phyloP scores from a whole-genome alignment of 2,329 filamentous ascomycete species.

The Colletotrichum plurivorum region DNA sequence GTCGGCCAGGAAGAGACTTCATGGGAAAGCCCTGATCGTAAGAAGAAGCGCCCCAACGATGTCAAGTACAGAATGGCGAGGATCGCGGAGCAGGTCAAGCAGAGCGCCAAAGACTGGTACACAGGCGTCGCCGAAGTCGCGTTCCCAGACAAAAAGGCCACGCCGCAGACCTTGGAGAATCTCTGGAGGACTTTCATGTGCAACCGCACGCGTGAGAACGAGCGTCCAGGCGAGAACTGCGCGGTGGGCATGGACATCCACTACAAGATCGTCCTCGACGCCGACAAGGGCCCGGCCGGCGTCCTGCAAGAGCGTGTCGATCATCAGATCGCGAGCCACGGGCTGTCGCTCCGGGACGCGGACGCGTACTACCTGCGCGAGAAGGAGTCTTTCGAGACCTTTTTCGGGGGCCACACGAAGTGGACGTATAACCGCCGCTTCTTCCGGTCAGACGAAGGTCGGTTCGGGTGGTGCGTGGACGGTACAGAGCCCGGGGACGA shows the following conservation, averaged over 20 bases:
- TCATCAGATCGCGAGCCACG: constrained; percentile 8
- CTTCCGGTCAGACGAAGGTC: constrained; percentile 17
- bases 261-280: not conserved
- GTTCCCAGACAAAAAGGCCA: constrained; percentile 22
- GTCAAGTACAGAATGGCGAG: not conserved
- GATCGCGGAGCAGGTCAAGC: not conserved
- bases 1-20: too few relatives aligned
- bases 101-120: constrained; percentile 1
- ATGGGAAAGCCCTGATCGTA: too few relatives aligned
- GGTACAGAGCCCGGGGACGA: constrained; percentile 4
- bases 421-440: constrained; percentile 27
- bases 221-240: not conserved
- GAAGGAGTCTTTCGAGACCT: constrained; percentile 7
- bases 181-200: constrained; percentile 33
- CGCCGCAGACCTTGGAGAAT: constrained; percentile 15
- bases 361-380: constrained; percentile 18
- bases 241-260: constrained; percentile 13
- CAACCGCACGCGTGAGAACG: constrained; percentile 22
- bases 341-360: constrained; percentile 15
- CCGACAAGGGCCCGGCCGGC: not conserved
- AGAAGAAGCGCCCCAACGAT: too few relatives aligned
- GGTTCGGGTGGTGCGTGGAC: constrained; percentile 25
- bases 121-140: constrained; percentile 10
- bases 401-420: constrained; percentile 10
- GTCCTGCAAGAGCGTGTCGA: constrained; percentile 6